These are phyloP conservation scores for Monosporascus sp. DNA, from an alignment of 2,329 filamentous ascomycete species.

Conservation along the genomic window DNA sequence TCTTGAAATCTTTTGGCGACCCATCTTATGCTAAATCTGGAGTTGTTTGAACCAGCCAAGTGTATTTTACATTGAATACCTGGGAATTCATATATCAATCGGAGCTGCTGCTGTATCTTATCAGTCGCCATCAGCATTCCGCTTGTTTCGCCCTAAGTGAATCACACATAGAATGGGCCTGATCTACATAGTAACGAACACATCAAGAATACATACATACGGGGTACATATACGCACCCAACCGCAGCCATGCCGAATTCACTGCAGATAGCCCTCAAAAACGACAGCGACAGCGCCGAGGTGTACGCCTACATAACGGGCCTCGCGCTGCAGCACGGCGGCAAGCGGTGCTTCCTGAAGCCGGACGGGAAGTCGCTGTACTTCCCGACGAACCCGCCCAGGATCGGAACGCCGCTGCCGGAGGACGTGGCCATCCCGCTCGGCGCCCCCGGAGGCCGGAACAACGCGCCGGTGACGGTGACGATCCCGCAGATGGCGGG, in stretches of 20 bases:
- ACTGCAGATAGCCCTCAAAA: conserved; percentile 50
- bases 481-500: conserved; percentile 60
- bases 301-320: conserved; percentile 64
- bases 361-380: conserved; percentile 47
- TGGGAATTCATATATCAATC: too few relatives aligned
- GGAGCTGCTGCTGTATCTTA: too few relatives aligned
- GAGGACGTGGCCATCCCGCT: conserved; percentile 55
- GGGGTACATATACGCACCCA: background rate
- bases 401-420: conserved; percentile 42
- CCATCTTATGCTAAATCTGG: background rate
- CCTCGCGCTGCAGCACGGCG: conserved; percentile 43
- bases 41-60: too few relatives aligned
- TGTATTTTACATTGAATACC: too few relatives aligned
- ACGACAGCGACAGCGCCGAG: conserved; percentile 45
- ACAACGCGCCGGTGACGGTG: conserved; percentile 39
- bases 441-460: conserved; percentile 40
- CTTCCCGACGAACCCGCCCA: conserved; percentile 48
- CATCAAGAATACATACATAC: too few relatives aligned
- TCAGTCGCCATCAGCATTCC: too few relatives aligned
- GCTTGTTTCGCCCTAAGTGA: too few relatives aligned
- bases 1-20: background rate
- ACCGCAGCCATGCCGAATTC: conserved; percentile 31
- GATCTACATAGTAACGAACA: too few relatives aligned
- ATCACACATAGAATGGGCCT: too few relatives aligned
- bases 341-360: conserved; percentile 31